These are phyloP conservation scores for Suillus sp. DNA, from an alignment of 768 basidiomycete species.

Conservation along the genomic window DNA sequence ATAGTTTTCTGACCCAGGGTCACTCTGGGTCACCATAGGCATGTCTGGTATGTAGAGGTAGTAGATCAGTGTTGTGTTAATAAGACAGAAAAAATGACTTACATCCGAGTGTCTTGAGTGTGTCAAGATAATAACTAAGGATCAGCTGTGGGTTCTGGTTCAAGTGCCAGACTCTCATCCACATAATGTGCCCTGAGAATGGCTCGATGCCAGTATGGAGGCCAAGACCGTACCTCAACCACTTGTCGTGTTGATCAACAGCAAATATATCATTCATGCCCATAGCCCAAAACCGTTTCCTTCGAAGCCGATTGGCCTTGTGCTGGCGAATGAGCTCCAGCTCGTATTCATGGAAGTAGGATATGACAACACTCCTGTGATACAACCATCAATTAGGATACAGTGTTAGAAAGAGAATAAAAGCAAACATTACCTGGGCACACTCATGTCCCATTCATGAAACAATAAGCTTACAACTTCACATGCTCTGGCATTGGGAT, in stretches of 20 bases:
- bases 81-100: background rate
- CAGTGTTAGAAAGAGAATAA: background rate
- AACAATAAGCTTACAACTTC: too few species aligned
- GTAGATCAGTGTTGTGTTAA: too few species aligned
- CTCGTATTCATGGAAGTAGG: too few species aligned
- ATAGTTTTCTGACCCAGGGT: conserved; percentile 46
- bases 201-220: background rate
- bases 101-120: conserved; percentile 21
- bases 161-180: too few species aligned
- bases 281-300: too few species aligned
- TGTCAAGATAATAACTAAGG: conserved; percentile 20
- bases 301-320: too few species aligned
- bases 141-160: conserved; percentile 19
- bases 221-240: background rate
- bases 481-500: too few species aligned
- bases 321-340: too few species aligned
- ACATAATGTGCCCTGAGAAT: too few species aligned
- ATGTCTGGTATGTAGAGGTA: too few species aligned
- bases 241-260: background rate
- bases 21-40: conserved; percentile 14
- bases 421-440: conserved; percentile 19
- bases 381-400: background rate
- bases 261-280: too few species aligned
- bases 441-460: too few species aligned
- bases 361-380: background rate